Evolutionary conservation across 2,329 filamentous ascomycete species (phyloP).

Genomic region (Raffaelea ambrosiae): DNA sequence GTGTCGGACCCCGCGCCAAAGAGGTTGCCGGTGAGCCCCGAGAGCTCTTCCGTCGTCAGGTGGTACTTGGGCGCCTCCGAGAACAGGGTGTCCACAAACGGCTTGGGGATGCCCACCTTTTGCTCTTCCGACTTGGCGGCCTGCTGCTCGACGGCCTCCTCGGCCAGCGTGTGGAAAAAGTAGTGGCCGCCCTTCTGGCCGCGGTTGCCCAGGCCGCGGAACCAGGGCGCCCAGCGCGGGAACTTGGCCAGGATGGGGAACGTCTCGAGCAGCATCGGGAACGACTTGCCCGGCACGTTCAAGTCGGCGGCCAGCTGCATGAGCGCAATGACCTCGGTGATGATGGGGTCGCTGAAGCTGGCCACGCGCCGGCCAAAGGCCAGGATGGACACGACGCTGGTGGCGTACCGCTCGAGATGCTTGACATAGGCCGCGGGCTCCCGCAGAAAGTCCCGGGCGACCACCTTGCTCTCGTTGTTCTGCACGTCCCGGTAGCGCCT

Average conservation of each 20-base stretch:
- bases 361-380: constrained; percentile 46
- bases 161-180: constrained; percentile 43
- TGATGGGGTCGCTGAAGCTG: constrained; percentile 43
- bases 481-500: constrained; percentile 44
- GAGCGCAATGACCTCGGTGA: constrained; percentile 49
- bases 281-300: constrained; percentile 42
- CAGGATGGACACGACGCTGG: constrained; percentile 46
- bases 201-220: constrained; percentile 35
- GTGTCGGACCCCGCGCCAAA: constrained; percentile 42
- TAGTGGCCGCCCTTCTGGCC: constrained; percentile 31
- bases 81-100: constrained; percentile 39
- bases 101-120: constrained; percentile 16
- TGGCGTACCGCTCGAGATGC: constrained; percentile 45
- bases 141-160: constrained; percentile 36
- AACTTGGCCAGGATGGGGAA: constrained; percentile 41
- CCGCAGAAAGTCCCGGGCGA: constrained; percentile 40
- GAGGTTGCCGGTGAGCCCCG: constrained; percentile 36
- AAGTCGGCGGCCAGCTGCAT: constrained; percentile 50
- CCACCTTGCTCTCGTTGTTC: constrained; percentile 47
- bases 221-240: constrained; percentile 40
- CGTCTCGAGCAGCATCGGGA: constrained; percentile 49
- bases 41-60: constrained; percentile 34
- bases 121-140: constrained; percentile 15
- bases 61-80: constrained; percentile 35
- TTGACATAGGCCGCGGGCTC: constrained; percentile 38